Evolutionary conservation across 805 yeast species (phyloP).

Genomic region (Cyberlindnera samutprakarnensis): DNA sequence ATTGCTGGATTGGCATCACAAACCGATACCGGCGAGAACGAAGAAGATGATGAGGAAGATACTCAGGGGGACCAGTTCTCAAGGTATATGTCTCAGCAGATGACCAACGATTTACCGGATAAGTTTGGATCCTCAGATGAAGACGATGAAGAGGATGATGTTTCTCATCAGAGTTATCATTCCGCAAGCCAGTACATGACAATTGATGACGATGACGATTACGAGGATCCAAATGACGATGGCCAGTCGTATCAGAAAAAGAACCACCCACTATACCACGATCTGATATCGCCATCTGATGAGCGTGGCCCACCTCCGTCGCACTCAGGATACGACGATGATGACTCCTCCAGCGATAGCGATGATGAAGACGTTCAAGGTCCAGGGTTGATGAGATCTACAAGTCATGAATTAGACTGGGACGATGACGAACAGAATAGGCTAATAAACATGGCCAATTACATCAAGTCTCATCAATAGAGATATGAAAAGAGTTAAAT

Average conservation of each 20-base stretch:
- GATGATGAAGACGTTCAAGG: slow-evolving; percentile 27
- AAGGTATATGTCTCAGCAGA: slow-evolving; percentile 67
- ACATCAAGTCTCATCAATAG: slow-evolving; percentile 18
- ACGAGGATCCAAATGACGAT: slow-evolving; percentile 76
- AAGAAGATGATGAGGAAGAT: slow-evolving; percentile 10
- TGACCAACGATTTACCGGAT: slow-evolving; percentile 48
- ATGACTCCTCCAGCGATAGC: slow-evolving; percentile 16
- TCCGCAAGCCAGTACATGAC: slow-evolving; percentile 10
- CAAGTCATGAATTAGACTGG: slow-evolving; percentile 29
- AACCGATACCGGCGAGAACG: slow-evolving; percentile 24
- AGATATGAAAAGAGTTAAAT: background rate
- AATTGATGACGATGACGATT: slow-evolving; percentile 51
- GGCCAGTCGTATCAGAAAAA: slow-evolving; percentile 65
- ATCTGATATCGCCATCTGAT: slow-evolving; percentile 22
- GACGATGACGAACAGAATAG: slow-evolving; percentile 25
- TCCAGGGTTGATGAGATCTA: slow-evolving; percentile 27
- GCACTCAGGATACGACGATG: slow-evolving; percentile 15
- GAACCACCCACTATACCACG: slow-evolving; percentile 48
- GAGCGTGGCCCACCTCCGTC: slow-evolving; percentile 12
- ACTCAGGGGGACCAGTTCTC: slow-evolving; percentile 23
- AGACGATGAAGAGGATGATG: slow-evolving; percentile 26
- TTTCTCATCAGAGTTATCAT: slow-evolving; percentile 6
- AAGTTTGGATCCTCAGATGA: slow-evolving; percentile 54
- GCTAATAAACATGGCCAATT: slow-evolving; percentile 24
- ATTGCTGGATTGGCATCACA: too few species aligned